These are phyloP conservation scores for Athelia sp. DNA, from an alignment of 1,284 basidiomycete genomes.

Conservation along the genomic window DNA sequence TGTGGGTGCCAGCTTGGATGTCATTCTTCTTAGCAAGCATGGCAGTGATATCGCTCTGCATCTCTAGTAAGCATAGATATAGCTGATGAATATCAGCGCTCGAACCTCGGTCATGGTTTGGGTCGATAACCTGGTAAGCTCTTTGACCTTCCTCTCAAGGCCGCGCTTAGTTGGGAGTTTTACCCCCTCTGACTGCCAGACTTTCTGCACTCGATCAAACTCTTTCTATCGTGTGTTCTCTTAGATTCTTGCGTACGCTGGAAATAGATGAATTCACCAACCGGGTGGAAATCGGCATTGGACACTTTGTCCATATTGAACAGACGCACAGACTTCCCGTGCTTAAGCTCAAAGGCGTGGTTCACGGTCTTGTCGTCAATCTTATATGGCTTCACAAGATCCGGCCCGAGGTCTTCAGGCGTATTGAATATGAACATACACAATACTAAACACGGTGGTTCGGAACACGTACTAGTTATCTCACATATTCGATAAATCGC, in stretches of 20 bases:
- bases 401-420: conserved; percentile 41
- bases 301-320: conserved; percentile 82
- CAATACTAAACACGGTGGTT: conserved; percentile 11
- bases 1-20: conserved; percentile 34
- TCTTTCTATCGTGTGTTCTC: conserved; percentile 50
- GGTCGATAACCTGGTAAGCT: conserved; percentile 52
- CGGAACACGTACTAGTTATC: conserved; percentile 53
- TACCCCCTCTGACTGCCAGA: conserved; percentile 50
- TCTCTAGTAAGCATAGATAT: conserved; percentile 3
- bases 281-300: conserved; percentile 57
- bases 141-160: conserved; percentile 58
- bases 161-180: conserved; percentile 62
- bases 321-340: conserved; percentile 54
- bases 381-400: conserved; percentile 65
- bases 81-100: conserved; percentile 4
- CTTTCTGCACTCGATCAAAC: conserved; percentile 55
- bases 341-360: conserved; percentile 62
- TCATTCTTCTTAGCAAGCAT: conserved; percentile 69
- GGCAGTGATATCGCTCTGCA: conserved; percentile 59
- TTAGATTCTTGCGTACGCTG: conserved; percentile 6
- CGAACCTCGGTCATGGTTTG: conserved; percentile 75
- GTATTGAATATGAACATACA: conserved; percentile 4
- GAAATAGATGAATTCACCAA: conserved; percentile 30
- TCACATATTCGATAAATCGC: conserved; percentile 84
- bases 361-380: conserved; percentile 64